phyloP scores from a whole-genome alignment of 768 basidiomycete species.

The Chalciporus chontae region DNA sequence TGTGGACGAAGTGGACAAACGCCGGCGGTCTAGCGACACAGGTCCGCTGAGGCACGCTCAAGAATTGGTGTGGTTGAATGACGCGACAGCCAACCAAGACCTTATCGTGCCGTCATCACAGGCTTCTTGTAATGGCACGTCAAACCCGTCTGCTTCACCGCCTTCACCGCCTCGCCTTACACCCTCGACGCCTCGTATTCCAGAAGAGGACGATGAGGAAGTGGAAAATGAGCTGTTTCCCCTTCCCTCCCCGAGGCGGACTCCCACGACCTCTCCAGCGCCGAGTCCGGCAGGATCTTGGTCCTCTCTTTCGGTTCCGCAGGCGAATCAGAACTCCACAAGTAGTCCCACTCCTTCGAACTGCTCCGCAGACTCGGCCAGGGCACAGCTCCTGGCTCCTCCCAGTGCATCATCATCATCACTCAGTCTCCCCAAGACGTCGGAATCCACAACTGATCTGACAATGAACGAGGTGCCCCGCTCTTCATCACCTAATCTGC shows the following conservation, averaged over 20 bases:
- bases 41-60: neutral
- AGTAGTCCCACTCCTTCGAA: slow-evolving; percentile 16
- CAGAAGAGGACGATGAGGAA: slow-evolving; percentile 42
- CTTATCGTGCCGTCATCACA: neutral
- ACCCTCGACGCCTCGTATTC: slow-evolving; percentile 23
- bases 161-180: slow-evolving; percentile 12
- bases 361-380: slow-evolving; percentile 15
- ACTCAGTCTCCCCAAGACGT: slow-evolving; percentile 19
- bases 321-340: neutral
- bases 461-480: slow-evolving; percentile 6
- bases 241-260: slow-evolving; percentile 55
- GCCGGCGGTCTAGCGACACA: slow-evolving; percentile 44
- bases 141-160: neutral
- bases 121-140: neutral
- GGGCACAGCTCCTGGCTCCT: slow-evolving; percentile 17
- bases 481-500: slow-evolving; percentile 20
- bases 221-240: slow-evolving; percentile 57
- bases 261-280: slow-evolving; percentile 42
- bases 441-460: slow-evolving; percentile 12
- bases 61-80: slow-evolving; percentile 5
- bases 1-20: slow-evolving; percentile 65
- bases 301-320: slow-evolving; percentile 20
- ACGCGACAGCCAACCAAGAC: neutral
- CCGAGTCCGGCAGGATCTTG: slow-evolving; percentile 33
- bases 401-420: slow-evolving; percentile 23